Evolutionary conservation across 2,329 filamentous ascomycete species (phyloP).

Genomic region (Colletotrichum viniferum): DNA sequence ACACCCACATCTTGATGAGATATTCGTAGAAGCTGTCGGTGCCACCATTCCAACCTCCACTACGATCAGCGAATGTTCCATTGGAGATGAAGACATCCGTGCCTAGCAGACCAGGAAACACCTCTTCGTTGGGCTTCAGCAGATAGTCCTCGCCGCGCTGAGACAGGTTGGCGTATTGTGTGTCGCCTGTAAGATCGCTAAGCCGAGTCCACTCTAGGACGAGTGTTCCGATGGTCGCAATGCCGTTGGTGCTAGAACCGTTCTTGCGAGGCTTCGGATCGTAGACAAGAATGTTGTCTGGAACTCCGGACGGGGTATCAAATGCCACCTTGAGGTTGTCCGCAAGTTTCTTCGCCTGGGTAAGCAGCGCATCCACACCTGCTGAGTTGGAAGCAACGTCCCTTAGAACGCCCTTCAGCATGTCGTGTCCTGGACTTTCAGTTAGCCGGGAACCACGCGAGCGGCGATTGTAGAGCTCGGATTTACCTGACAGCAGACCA

Average conservation of each 20-base stretch:
- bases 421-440: slow-evolving; percentile 61
- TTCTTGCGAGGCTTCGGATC: slow-evolving; percentile 52
- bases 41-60: slow-evolving; percentile 78
- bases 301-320: slow-evolving; percentile 75
- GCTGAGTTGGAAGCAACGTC: slow-evolving; percentile 46
- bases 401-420: slow-evolving; percentile 71
- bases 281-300: slow-evolving; percentile 71
- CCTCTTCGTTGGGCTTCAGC: slow-evolving; percentile 69
- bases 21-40: slow-evolving; percentile 89
- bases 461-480: not conserved
- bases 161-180: slow-evolving; percentile 67
- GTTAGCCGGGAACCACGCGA: not conserved
- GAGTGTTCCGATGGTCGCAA: slow-evolving; percentile 79
- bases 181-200: slow-evolving; percentile 74
- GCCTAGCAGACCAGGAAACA: slow-evolving; percentile 79
- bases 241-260: slow-evolving; percentile 64
- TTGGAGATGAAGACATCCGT: slow-evolving; percentile 66
- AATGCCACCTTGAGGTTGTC: slow-evolving; percentile 80
- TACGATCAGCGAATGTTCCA: slow-evolving; percentile 69
- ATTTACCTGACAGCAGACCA: slow-evolving; percentile 73
- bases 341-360: slow-evolving; percentile 71
- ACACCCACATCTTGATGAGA: slow-evolving; percentile 89
- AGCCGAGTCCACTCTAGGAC: slow-evolving; percentile 86
- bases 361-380: slow-evolving; percentile 64
- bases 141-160: slow-evolving; percentile 74